These are phyloP conservation scores for Penicillium sp. DNA, from an alignment of 2,329 filamentous ascomycete species.

Conservation along the genomic window DNA sequence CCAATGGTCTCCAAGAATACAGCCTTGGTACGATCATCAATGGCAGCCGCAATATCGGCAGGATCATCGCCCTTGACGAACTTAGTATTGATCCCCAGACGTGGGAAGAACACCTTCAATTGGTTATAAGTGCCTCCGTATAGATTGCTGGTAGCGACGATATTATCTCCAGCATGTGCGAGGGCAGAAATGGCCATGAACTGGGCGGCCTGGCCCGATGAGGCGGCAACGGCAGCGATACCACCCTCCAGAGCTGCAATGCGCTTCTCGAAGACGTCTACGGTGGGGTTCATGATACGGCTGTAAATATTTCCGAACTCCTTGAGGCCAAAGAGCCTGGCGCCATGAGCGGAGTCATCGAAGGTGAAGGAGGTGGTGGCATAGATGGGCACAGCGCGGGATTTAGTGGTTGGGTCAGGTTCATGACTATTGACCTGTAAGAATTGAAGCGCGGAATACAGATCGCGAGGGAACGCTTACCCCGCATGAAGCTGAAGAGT, in stretches of 20 bases:
- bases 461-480: conserved; percentile 47
- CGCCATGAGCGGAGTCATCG: conserved; percentile 94
- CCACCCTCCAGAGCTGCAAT: conserved; percentile 95
- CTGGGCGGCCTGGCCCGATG: conserved; percentile 87
- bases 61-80: conserved; percentile 80
- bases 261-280: conserved; percentile 94
- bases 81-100: conserved; percentile 85
- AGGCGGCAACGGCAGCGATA: conserved; percentile 77
- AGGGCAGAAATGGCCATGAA: conserved; percentile 86
- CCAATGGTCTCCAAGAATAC: conserved; percentile 91
- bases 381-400: conserved; percentile 93
- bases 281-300: conserved; percentile 93
- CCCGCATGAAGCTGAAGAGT: conserved; percentile 84
- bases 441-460: neutral
- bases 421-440: conserved; percentile 61
- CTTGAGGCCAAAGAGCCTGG: conserved; percentile 92
- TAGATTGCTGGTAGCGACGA: conserved; percentile 83
- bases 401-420: conserved; percentile 77
- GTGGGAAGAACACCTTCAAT: conserved; percentile 84
- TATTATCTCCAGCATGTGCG: conserved; percentile 88
- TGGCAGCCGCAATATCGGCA: conserved; percentile 75
- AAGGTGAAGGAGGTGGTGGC: conserved; percentile 91
- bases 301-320: conserved; percentile 98
- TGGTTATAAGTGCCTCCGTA: conserved; percentile 98
- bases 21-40: conserved; percentile 92